Evolutionary conservation across 768 basidiomycete genomes (phyloP).

Genomic region (Phaffia tasmanica): DNA sequence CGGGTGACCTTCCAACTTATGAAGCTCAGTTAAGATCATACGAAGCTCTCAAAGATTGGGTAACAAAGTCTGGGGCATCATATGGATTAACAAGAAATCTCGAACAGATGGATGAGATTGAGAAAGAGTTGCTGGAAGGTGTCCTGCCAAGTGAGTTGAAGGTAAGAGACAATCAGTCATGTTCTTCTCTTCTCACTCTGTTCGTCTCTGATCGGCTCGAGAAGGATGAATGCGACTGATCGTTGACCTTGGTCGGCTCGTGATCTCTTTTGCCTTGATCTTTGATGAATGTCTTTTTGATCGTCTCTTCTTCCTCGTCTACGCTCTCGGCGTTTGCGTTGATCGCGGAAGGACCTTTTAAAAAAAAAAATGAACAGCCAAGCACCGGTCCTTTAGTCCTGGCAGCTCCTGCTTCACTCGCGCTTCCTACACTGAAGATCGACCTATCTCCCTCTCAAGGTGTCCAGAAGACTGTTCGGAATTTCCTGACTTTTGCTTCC

Average conservation of each 20-base stretch:
- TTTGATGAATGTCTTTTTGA: conserved; percentile 25
- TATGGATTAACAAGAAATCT: conserved; percentile 42
- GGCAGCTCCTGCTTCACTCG: conserved; percentile 39
- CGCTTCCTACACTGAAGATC: conserved; percentile 42
- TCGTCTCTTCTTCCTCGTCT: conserved; percentile 6
- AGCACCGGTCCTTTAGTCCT: conserved; percentile 35
- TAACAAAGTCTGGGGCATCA: conserved; percentile 40
- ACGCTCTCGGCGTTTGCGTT: neutral
- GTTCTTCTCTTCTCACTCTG: neutral
- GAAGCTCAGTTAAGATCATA: neutral
- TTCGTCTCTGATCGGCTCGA: conserved; percentile 9
- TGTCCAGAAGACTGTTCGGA: conserved; percentile 44
- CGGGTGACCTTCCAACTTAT: conserved; percentile 1
- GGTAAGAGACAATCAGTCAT: conserved; percentile 29
- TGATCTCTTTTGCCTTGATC: neutral
- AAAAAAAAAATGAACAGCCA: conserved; percentile 28
- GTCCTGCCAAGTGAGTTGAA: conserved; percentile 34
- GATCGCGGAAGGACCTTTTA: conserved; percentile 26
- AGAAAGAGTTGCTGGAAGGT: conserved; percentile 39
- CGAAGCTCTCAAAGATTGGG: conserved; percentile 27
- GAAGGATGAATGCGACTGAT: no score
- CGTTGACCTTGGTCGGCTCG: no score
- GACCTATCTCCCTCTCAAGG: conserved; percentile 40
- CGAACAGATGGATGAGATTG: conserved; percentile 42
- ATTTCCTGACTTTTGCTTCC: conserved; percentile 46